phyloP scores from a whole-genome alignment of 1,284 basidiomycete species.

The Sutorius eximius region DNA sequence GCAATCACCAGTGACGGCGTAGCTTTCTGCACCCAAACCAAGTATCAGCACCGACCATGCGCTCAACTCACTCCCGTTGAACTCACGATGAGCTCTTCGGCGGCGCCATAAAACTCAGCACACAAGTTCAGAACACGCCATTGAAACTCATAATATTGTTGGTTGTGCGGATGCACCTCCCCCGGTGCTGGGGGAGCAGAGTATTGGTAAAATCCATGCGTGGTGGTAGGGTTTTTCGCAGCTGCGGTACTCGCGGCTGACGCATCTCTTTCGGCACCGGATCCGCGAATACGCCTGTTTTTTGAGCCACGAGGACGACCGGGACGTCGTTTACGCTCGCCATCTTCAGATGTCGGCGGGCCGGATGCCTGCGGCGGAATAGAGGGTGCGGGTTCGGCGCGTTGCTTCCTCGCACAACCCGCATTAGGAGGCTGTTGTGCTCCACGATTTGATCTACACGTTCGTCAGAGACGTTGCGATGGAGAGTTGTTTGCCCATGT shows the following conservation, averaged over 20 bases:
- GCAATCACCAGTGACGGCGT: conserved; percentile 71
- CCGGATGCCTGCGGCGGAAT: conserved; percentile 21
- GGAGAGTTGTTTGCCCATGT: background rate
- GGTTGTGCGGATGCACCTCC: conserved; percentile 63
- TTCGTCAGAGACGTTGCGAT: conserved; percentile 6
- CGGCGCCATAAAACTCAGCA: conserved; percentile 79
- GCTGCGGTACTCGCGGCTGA: conserved; percentile 15
- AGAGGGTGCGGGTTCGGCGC: conserved; percentile 16
- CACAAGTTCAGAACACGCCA: conserved; percentile 80
- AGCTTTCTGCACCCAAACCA: conserved; percentile 52
- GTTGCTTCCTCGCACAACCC: conserved; percentile 21
- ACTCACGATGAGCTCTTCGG: conserved; percentile 78
- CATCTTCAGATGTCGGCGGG: conserved; percentile 26
- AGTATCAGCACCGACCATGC: conserved; percentile 9
- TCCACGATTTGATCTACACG: conserved; percentile 26
- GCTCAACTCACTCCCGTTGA: conserved; percentile 11
- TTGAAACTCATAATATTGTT: conserved; percentile 80
- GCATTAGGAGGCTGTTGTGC: conserved; percentile 18
- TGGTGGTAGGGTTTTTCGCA: conserved; percentile 19
- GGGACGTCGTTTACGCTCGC: conserved; percentile 59
- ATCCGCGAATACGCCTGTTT: conserved; percentile 53
- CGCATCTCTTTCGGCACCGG: conserved; percentile 33
- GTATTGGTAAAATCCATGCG: conserved; percentile 33
- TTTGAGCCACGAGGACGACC: conserved; percentile 76
- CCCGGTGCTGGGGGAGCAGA: conserved; percentile 30